Conservation (phyloP, 148 eudicot species). For the Pharnaceum exiguum region DNA sequence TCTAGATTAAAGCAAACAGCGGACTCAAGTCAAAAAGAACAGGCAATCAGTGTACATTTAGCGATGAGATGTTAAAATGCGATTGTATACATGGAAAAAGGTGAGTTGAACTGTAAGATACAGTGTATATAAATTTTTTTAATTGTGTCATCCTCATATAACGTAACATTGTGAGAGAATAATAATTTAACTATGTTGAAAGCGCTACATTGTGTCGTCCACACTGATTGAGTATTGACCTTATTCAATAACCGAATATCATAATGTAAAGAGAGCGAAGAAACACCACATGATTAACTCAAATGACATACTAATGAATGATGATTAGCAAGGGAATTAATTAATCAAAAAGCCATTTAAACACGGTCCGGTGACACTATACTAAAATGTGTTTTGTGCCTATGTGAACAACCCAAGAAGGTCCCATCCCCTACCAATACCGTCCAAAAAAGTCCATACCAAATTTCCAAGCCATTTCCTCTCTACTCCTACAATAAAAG, state of each 20-base stretch:
- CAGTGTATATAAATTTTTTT: no score
- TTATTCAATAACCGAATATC: neutral
- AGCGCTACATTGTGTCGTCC: no score
- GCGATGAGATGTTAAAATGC: no score
- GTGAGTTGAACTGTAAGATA: no score
- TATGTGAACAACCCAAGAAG: slow-evolving; percentile 32
- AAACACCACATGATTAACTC: slow-evolving; percentile 5
- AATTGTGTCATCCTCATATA: no score
- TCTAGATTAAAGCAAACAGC: no score
- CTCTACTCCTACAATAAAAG: slow-evolving; percentile 4
- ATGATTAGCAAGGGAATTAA: slow-evolving; percentile 27
- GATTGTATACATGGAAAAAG: no score
- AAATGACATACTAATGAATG: neutral
- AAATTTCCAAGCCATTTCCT: slow-evolving; percentile 13
- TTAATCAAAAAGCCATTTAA: slow-evolving; percentile 5
- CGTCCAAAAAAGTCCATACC: slow-evolving; percentile 17
- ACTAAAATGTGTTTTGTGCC: slow-evolving; percentile 16
- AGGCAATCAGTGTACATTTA: no score
- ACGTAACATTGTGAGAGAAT: no score
- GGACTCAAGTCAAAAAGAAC: no score
- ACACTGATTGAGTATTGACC: no score
- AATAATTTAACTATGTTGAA: no score
- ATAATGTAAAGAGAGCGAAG: neutral
- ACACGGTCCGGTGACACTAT: slow-evolving; percentile 19
- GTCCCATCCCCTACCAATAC: slow-evolving; percentile 6